Evolutionary conservation across 2,329 filamentous ascomycete species (phyloP), one percentile per base, ranked within the genome.

Genomic region (Teratosphaeria gauchensis): DNA sequence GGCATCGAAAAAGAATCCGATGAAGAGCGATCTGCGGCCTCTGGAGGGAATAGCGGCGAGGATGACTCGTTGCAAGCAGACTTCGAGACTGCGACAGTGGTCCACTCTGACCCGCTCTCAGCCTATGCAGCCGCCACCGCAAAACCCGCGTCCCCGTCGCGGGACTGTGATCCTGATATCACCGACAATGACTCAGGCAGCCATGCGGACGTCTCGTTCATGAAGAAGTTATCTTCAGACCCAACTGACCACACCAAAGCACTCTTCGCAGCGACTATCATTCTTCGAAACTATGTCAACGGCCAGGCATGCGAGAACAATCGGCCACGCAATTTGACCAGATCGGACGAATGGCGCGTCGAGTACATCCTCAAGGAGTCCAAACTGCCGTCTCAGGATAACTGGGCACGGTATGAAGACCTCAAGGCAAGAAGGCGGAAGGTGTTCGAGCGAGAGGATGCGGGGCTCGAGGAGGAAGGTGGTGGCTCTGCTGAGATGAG

Each of bases 281-380:
- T 84, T 0, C 77, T 90, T 55, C 83, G 83, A 63, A 94, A 89
- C 76, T 83, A 82, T 63, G 81, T 95, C 57, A 87, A 94, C 67
- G 85, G 82, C 19, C 57, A 76, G 80, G 82, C 57, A 82, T 56
- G 55, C 35, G 28, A 60, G 14, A 53, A 58, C 1, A 69, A 76
- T 0, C 84, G 90, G 2, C 88, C 90, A 0, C 63, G 73, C 1
- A 65, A 77, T 0, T 70, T 86, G 53, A 72, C 56, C 0, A 33
- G 66, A 14, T 21, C 66, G 0, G 80, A 84, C 63, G 68, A 75
- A 7, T 96, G 92, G 92, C 72, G 75, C 0, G 77, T 96, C n/a
- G 84, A 94, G 65, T 96, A 95, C 73, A 80, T 85, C 38, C 75
- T 96, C 54, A 80, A 81, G 53, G 87, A 92, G 63, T 76, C 91